Conservation (phyloP, 2,329 filamentous ascomycete genomes). For the Tolypocladium sp. region DNA sequence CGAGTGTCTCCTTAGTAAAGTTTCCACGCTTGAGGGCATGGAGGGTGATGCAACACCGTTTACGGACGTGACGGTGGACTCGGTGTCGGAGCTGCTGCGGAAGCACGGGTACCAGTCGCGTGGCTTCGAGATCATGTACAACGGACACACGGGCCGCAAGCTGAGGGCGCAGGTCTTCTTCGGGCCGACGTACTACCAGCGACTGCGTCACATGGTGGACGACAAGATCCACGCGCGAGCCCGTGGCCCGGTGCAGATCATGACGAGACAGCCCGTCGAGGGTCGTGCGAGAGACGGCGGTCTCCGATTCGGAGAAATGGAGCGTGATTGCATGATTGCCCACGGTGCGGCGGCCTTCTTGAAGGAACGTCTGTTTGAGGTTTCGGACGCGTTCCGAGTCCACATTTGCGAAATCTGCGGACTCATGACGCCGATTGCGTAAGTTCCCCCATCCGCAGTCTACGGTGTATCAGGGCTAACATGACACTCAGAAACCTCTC, state of each 20-base stretch:
- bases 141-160: conserved; percentile 93
- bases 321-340: conserved; percentile 99
- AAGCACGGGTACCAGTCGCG: conserved; percentile 93
- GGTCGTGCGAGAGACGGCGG: conserved; percentile 97
- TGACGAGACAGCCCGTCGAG: conserved; percentile 94
- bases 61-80: conserved; percentile 93
- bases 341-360: conserved; percentile 94
- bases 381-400: conserved; percentile 94
- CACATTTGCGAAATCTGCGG: conserved; percentile 98
- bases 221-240: conserved; percentile 99
- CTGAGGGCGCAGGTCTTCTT: conserved; percentile 92
- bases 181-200: conserved; percentile 97
- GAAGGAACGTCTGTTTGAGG: conserved; percentile 94
- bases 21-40: conserved; percentile 83
- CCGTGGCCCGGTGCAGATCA: conserved; percentile 89
- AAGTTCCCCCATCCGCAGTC: conserved; percentile 37
- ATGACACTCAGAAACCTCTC: conserved; percentile 63
- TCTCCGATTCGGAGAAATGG: conserved; percentile 99
- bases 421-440: conserved; percentile 98
- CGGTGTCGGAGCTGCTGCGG: conserved; percentile 75
- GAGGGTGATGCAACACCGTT: conserved; percentile 98
- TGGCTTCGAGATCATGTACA: conserved; percentile 98
- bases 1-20: conserved; percentile 95
- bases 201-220: conserved; percentile 97
- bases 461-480: conserved; percentile 21